These are phyloP conservation scores for Rhodotorula kratochvilovae DNA, from an alignment of 768 basidiomycete species.

Conservation along the genomic window DNA sequence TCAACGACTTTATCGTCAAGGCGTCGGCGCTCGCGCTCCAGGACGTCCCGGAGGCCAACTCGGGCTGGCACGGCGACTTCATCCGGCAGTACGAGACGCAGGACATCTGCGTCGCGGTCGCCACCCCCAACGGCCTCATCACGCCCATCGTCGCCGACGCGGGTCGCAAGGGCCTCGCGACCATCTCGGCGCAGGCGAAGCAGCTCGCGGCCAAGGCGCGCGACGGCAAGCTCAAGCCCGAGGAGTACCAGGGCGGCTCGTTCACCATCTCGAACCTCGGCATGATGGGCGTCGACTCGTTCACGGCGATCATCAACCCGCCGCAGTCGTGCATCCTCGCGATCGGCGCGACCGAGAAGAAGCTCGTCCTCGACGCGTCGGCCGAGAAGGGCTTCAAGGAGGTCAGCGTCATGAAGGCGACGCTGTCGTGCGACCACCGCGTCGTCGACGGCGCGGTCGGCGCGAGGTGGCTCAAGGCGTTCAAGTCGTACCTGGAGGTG, in stretches of 20 bases:
- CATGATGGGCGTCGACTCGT: slow-evolving; percentile 85
- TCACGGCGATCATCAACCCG: slow-evolving; percentile 98
- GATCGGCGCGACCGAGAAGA: slow-evolving; percentile 79
- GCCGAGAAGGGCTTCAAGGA: slow-evolving; percentile 94
- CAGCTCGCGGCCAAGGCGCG: slow-evolving; percentile 88
- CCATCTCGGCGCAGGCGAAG: slow-evolving; percentile 89
- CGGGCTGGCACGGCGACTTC: slow-evolving; percentile 91
- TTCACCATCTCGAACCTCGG: slow-evolving; percentile 99
- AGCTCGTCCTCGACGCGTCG: slow-evolving; percentile 77
- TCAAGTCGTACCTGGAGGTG: slow-evolving; percentile 42
- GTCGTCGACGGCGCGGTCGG: slow-evolving; percentile 94
- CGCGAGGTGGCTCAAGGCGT: slow-evolving; percentile 64
- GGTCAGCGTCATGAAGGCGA: slow-evolving; percentile 87
- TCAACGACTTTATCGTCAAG: slow-evolving; percentile 98
- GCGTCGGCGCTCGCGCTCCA: slow-evolving; percentile 81
- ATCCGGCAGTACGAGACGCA: slow-evolving; percentile 98
- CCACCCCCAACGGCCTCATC: slow-evolving; percentile 90
- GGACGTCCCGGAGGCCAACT: slow-evolving; percentile 96
- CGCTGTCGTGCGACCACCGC: slow-evolving; percentile 89
- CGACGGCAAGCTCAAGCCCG: slow-evolving; percentile 88
- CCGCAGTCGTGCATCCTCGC: slow-evolving; percentile 98
- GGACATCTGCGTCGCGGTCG: slow-evolving; percentile 94
- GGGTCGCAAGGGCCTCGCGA: slow-evolving; percentile 83
- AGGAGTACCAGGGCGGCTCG: slow-evolving; percentile 97
- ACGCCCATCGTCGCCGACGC: slow-evolving; percentile 95